Base-by-base conservation (phyloP, 257 asterid species). In the Cynanchum wilfordii region DNA sequence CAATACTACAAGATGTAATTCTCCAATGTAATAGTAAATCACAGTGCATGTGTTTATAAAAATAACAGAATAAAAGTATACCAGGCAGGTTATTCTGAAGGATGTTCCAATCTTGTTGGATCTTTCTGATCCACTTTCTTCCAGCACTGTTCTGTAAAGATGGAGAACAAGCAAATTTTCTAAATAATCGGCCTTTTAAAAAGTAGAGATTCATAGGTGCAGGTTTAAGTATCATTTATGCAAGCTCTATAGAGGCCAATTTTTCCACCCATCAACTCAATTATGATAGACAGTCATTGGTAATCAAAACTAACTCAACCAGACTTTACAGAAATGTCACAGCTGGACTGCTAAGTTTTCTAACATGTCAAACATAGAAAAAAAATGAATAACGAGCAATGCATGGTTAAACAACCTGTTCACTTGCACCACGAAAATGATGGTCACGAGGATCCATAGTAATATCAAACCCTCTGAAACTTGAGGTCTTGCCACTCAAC, bases 11-110 rank as follows among this genome's bases (percentile, higher is more conserved):
- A 68, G 50, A 66, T 66, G 69, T 57, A 71, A 69, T 78, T 74
- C 68, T 36, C 71, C 68, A 66, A 59, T 67, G 65, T 52, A 69
- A 45, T 17, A 69, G 77, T 54, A 65, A 17, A 77, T 63, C 70
- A 73, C 51, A 77, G 69, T 66, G n/a, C 59, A 56, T 49, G 50
- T 66, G 73, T 66, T 42, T 30, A 33, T 45, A 68, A 63, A 66
- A 63, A 56, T 69, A 75, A 81, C 62, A 17, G 47, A 60, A 50
- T 9, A 62, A 73, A 74, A 69, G 69, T 78, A 70, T 84, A 90
- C 99, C 98, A 2, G 99, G 99, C 59, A 95, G 85, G 85, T 95
- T 95, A 76, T 92, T 92, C 82, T 86, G 99, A 79, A 95, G 96
- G 76, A 95, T 92, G 79, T 84, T 89, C 99, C 99, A 95, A 80